Evolutionary conservation across 345 rosid species (phyloP), one percentile per base, ranked within the genome.

Genomic region (Cochlearia excelsa): DNA sequence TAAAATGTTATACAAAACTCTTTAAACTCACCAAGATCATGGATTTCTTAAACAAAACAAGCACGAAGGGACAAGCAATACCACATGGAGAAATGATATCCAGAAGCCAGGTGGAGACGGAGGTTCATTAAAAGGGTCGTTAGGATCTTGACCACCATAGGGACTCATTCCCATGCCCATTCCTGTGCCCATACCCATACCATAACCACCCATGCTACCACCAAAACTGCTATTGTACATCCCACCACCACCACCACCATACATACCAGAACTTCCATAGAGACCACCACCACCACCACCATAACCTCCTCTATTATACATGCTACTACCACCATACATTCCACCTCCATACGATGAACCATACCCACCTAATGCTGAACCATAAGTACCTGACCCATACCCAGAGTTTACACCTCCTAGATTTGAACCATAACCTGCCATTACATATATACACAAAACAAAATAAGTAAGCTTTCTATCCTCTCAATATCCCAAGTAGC

Each of bases 331-430:
- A 23, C 93, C 90, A 57, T 87, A 83, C 73, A 90, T 46, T 57
- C 97, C 93, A 42, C 59, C 69, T 4, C 66, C 75, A 43, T 63
- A 63, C 26, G 69, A 40, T 10, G 67, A 61, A 47, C 95, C 95
- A 73, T 87, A 87, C 61, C 95, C 94, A 90, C 75, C 95, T 73
- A 54, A 80, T 80, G 74, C 64, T 38, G 88, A 77, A 60, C 95
- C 92, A 67, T 67, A 67, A 34, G 65, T 44, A 44, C 57, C 57
- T 26, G 68, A 27, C 26, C 67, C 67, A 51, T 74, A 82, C 38
- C 91, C 95, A 4, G 94, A 82, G 67, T 78, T 84, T 34, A 81
- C 58, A 67, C 78, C 84, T 57, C 78, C 84, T 57, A 78, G 39
- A 63, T 89, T 82, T 57, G 95, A 80, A 55, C 81, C 77, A 79